Evolutionary conservation across 768 basidiomycete genomes (phyloP), one percentile per base, ranked within the genome.

Genomic region (Hirschioporus abietinus): DNA sequence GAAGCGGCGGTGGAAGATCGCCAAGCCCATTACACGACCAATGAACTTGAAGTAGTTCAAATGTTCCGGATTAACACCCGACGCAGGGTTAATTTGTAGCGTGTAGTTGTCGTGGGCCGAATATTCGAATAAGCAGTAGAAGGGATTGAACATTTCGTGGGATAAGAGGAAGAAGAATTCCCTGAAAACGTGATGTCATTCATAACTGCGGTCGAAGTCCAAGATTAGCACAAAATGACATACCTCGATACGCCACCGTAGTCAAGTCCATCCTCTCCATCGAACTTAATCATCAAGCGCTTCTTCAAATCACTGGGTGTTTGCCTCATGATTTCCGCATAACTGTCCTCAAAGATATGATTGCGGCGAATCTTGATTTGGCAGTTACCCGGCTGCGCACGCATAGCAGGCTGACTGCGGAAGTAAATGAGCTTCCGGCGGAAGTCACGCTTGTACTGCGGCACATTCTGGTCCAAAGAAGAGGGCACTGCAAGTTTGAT

Each of bases 401-500:
- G 84, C 82, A 96, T 89, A 64, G 92, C 89, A 26, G 93, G 92
- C 70, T 96, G 94, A 70, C 88, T 90, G 68, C 94, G 85, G 85
- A 96, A 95, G 80, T 96, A 96, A 63, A 96, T 89, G 59, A 96
- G 87, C 77, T 96, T 96, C 66, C 93, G 82, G 69, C 94, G 81
- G 75, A 96, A 96, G 78, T 96, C 94, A 68, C 93, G 89, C 78
- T 96, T 95, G 78, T 95, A 96, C 77, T 96, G 93, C n/a, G 94
- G 95, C 2, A 93, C 93, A 77, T 88, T 92, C 70, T 91, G 88
- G 72, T 95, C 93, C 62, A 95, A 80, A 68, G 88, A 85, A 0
- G 86, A 88, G 0, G 95, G 94, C 64, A 95, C 42, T 52, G 42
- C 20, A 52, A 52, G 3, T 52, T 3, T 52, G 42, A 15, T 52